Base-by-base conservation (phyloP, 768 basidiomycete genomes). In the Paxillus ammoniavirescens region DNA sequence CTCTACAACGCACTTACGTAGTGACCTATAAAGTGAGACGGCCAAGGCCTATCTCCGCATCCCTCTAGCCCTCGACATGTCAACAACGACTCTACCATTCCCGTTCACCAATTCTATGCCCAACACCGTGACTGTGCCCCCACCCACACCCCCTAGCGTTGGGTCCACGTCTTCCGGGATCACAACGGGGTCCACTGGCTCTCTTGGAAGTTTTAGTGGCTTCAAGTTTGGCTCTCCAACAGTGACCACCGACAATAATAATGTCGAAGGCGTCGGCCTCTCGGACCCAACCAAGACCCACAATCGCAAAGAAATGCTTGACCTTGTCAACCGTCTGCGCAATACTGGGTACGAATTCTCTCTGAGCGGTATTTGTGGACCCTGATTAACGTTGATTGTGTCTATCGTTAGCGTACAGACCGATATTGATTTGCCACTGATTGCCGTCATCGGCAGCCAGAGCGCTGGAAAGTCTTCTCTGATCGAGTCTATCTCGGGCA, bases 391-490 rank as follows among this genome's bases (percentile, higher is more conserved):
- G 5, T 18, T 26, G 10, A 26, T 12, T 4, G 30, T 30, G 21
- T 42, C 45, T 52, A 8, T n/a, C 21, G 15, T 10, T 37, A 87
- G 86, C 0, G 82, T 83, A 0, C 79, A 87, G 58, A 72, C 77
- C 15, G 84, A 88, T 49, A 78, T 89, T 17, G 84, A 88, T 58
- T 72, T 89, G 0, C 88, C 87, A 0, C 79, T 82, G 53, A 87
- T 90, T 42, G 83, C 81, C 0, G 87, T 88, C 41, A 78, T 87
- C 18, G 87, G 87, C 2, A 78, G 76, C 2, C 87, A 89, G 56
- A 85, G 82, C 46, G 84, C 84, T 0, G 88, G 88, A 1, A 89
- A 89, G 60, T 87, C 85, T 0, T 89, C 87, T 0, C 73, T 89
- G 4, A 89, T 90, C 28, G 87, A 90, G 58, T 79, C 84, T 0